These are phyloP conservation scores for Kluyveromyces sp. DNA, from an alignment of 1,139 yeast species.

Conservation along the genomic window DNA sequence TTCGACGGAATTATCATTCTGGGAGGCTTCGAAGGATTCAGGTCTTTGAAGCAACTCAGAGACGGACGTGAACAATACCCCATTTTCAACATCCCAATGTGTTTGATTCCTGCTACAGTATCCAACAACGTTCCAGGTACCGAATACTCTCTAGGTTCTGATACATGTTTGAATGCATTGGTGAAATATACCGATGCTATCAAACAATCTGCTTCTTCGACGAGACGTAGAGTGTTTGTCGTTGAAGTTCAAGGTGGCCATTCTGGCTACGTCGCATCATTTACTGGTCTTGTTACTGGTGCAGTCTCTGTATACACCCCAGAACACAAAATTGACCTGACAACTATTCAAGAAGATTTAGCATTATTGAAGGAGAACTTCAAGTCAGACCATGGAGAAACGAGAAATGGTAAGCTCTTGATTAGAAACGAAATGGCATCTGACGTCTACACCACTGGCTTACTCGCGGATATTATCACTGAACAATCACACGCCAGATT, in stretches of 20 bases:
- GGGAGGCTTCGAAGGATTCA: constrained; percentile 79
- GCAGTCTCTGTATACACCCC: constrained; percentile 74
- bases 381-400: constrained; percentile 51
- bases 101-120: constrained; percentile 73
- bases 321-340: constrained; percentile 55
- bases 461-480: constrained; percentile 74
- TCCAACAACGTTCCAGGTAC: constrained; percentile 83
- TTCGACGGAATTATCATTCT: constrained; percentile 69
- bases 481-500: constrained; percentile 70
- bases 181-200: constrained; percentile 74
- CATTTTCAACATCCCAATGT: constrained; percentile 68
- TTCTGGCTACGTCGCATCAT: constrained; percentile 71
- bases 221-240: constrained; percentile 70
- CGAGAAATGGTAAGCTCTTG: constrained; percentile 72
- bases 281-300: constrained; percentile 61
- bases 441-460: constrained; percentile 69
- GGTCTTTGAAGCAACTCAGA: constrained; percentile 60
- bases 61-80: constrained; percentile 60
- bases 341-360: constrained; percentile 57
- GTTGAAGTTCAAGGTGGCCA: constrained; percentile 87
- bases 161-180: constrained; percentile 69
- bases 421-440: constrained; percentile 85
- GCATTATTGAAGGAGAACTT: constrained; percentile 49
- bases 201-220: constrained; percentile 71
- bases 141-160: constrained; percentile 71